These are phyloP conservation scores for Coniochaeta prunicola DNA, from an alignment of 2,329 filamentous ascomycete genomes.

Conservation along the genomic window DNA sequence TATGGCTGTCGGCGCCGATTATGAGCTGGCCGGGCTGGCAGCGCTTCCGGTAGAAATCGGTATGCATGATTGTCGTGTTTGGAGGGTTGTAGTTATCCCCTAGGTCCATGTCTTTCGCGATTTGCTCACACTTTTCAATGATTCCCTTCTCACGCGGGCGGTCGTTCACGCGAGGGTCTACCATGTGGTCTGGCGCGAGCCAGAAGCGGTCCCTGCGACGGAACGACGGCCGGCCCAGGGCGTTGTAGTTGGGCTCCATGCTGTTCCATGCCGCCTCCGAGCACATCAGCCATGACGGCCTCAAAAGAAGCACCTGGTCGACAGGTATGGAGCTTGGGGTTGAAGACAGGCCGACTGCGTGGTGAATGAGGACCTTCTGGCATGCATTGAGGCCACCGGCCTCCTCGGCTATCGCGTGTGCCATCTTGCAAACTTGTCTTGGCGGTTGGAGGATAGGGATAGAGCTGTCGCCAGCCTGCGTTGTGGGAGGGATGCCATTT, in stretches of 20 bases:
- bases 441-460: neutral
- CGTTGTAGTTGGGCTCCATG: conserved; percentile 1
- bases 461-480: neutral
- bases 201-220: conserved; percentile 40
- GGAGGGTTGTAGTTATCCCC: conserved; percentile 20
- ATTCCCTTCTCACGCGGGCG: conserved; percentile 28
- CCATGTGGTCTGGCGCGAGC: conserved; percentile 40
- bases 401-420: neutral
- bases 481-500: neutral
- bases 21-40: conserved; percentile 29
- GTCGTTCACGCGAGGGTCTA: conserved; percentile 32
- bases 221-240: neutral
- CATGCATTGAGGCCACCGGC: neutral
- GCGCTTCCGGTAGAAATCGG: conserved; percentile 28
- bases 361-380: neutral
- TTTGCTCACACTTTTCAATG: conserved; percentile 34
- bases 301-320: neutral
- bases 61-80: conserved; percentile 28
- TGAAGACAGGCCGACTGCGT: neutral
- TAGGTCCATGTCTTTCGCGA: conserved; percentile 22
- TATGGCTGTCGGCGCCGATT: conserved; percentile 30
- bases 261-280: neutral
- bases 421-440: neutral
- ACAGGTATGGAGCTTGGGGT: neutral
- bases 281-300: neutral